Evolutionary conservation across 768 basidiomycete species (phyloP), one percentile per base, ranked within the genome.

Genomic region (Erythrobasidium yunnanense): DNA sequence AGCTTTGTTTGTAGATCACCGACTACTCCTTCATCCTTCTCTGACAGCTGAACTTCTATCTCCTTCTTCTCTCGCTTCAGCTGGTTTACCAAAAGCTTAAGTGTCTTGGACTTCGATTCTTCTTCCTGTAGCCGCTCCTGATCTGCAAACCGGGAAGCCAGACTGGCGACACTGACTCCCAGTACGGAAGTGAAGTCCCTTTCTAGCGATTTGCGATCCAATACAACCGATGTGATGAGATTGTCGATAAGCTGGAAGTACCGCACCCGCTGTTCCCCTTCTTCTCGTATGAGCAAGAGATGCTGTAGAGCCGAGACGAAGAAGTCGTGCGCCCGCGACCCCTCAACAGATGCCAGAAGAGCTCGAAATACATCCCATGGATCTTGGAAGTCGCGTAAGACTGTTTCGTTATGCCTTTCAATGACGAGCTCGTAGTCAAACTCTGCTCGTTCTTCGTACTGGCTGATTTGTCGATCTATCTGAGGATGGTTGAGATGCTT

Each of bases 301-400:
- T 96, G 91, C 73, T 90, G 90, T 82, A 97, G 83, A 76, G 90
- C 87, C n/a, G 89, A 88, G 45, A 92, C 78, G 75, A 99, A 87
- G 74, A 92, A 85, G 69, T 87, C 85, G 70, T 81, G 80, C 4
- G 91, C 90, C 66, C 83, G 83, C 15, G 87, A 84, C 46, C 86
- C 85, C 67, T 84, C 80, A n/a, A 86, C 85, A 74, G 82, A 85
- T n/a, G 83, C 77, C 68, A 82, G 81, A 51, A 99, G 80, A 1
- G 87, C 87, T 57, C 85, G 83, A 78, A 87, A 93, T 32, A 96
- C 85, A 73, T 96, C 91, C 71, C 86, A 83, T 18, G 89, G 86
- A 67, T 86, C 84, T 42, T 82, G 82, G 70, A 95, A 81, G 74
- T 87, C 85, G 58, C 81, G 81, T 4, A 96, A 79, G 52, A 88